Conservation (phyloP, 768 basidiomycete genomes). For the Leccinum rimulosum region DNA sequence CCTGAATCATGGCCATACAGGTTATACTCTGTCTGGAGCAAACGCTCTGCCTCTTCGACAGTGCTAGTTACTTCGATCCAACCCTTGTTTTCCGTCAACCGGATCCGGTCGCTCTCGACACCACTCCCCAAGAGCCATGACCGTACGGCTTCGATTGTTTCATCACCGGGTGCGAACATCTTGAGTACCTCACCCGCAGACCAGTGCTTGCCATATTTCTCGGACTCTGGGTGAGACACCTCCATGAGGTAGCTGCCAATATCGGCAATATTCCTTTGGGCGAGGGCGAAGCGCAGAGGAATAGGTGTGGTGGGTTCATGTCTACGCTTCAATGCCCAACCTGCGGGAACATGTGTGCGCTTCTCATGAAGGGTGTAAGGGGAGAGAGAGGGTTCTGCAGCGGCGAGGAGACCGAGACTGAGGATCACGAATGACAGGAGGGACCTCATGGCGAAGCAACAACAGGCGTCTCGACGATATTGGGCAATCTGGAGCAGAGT, state of each 20-base stretch:
- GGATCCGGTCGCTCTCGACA: slow-evolving; percentile 22
- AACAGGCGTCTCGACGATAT: slow-evolving; percentile 5
- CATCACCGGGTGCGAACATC: slow-evolving; percentile 28
- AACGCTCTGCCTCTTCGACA: slow-evolving; percentile 32
- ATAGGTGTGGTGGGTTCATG: slow-evolving; percentile 30
- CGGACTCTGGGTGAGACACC: slow-evolving; percentile 34
- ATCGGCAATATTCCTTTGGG: slow-evolving; percentile 30
- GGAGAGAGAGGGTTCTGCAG: slow-evolving; percentile 17
- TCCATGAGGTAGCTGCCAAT: slow-evolving; percentile 31
- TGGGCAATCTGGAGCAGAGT: background rate
- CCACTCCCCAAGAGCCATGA: slow-evolving; percentile 29
- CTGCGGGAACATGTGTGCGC: slow-evolving; percentile 33
- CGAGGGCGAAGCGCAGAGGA: slow-evolving; percentile 32
- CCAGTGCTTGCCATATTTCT: slow-evolving; percentile 35
- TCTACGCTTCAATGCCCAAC: slow-evolving; percentile 39
- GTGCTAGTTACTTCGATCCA: slow-evolving; percentile 30
- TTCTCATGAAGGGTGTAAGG: slow-evolving; percentile 38
- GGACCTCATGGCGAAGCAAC: slow-evolving; percentile 13
- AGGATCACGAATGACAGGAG: slow-evolving; percentile 15
- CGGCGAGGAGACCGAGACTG: slow-evolving; percentile 16
- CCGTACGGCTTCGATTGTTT: slow-evolving; percentile 26
- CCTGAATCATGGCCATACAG: slow-evolving; percentile 30
- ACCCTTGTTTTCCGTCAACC: slow-evolving; percentile 19
- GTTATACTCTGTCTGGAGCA: slow-evolving; percentile 34
- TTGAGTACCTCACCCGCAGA: slow-evolving; percentile 23